phyloP scores from a whole-genome alignment of 352 stramenopile species.

The Pythium aquatile region DNA sequence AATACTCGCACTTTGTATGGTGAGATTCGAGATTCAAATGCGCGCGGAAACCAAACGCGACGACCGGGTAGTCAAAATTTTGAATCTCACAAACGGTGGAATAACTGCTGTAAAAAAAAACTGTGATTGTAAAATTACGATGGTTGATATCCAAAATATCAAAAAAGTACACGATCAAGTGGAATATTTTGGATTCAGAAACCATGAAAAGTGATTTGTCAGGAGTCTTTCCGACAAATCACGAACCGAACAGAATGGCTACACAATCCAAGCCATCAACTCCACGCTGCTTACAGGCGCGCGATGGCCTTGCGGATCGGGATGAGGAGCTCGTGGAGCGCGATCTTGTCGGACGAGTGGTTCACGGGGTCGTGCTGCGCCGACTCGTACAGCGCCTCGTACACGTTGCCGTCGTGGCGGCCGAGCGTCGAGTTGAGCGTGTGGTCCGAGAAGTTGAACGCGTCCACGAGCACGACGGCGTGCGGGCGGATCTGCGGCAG shows the following conservation, averaged over 20 bases:
- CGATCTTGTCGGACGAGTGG: constrained; percentile 54
- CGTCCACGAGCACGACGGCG: constrained; percentile 71
- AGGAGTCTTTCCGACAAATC: neutral
- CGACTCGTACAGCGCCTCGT: constrained; percentile 63
- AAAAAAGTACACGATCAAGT: no score
- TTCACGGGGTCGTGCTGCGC: constrained; percentile 68
- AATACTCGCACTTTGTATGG: no score
- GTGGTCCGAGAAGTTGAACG: constrained; percentile 80
- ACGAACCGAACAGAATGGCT: neutral
- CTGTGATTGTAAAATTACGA: no score
- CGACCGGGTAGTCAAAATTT: constrained; percentile 18
- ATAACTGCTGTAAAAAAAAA: no score
- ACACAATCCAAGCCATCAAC: neutral
- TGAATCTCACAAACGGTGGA: neutral
- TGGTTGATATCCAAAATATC: no score
- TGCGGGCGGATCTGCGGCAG: constrained; percentile 55
- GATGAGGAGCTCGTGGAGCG: constrained; percentile 54
- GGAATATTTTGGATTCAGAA: no score
- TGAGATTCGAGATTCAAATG: constrained; percentile 22
- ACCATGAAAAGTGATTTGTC: neutral
- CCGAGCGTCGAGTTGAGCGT: constrained; percentile 72
- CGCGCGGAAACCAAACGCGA: constrained; percentile 3
- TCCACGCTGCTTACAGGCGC: constrained; percentile 13
- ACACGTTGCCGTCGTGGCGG: constrained; percentile 70
- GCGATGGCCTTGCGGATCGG: constrained; percentile 50